These are phyloP conservation scores for Balamuthia mandrillaris DNA, from an alignment of 208 protist genomes.

Conservation along the genomic window DNA sequence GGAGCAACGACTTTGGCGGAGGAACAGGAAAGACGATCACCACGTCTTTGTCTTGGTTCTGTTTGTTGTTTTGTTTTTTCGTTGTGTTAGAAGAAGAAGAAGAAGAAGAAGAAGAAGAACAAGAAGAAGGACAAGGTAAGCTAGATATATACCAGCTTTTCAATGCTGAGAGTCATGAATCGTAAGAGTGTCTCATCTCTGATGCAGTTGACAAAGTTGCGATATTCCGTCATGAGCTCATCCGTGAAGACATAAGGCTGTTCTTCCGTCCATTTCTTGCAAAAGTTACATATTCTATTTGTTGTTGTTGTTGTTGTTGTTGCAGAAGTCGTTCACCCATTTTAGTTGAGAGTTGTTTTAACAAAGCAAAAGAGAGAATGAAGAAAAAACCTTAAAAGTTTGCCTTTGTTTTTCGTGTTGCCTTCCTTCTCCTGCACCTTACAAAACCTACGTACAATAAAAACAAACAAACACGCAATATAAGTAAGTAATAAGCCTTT, in stretches of 20 bases:
- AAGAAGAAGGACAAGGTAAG: neutral
- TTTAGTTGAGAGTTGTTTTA: no score
- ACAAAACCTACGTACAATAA: neutral
- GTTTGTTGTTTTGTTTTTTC: neutral
- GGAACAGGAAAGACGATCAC: neutral
- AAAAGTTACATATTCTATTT: slow-evolving; percentile 22
- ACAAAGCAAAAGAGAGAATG: neutral
- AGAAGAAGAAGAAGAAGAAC: neutral
- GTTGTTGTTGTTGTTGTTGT: neutral
- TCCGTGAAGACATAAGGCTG: slow-evolving; percentile 15
- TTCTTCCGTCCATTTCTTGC: slow-evolving; percentile 31
- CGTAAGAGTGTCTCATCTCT: neutral
- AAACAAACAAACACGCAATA: neutral
- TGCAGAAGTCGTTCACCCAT: neutral
- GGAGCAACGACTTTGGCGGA: neutral
- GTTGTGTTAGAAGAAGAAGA: neutral
- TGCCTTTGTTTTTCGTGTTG: neutral
- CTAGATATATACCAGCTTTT: slow-evolving; percentile 9
- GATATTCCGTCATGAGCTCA: slow-evolving; percentile 28
- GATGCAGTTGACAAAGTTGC: slow-evolving; percentile 15
- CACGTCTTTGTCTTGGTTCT: neutral
- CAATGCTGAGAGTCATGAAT: slow-evolving; percentile 8
- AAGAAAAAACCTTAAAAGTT: neutral
- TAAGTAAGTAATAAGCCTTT: neutral
- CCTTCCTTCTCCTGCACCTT: slow-evolving; percentile 28